Evolutionary conservation across 257 asterid genomes (phyloP).

Genomic region (Scutellaria baicalensis): DNA sequence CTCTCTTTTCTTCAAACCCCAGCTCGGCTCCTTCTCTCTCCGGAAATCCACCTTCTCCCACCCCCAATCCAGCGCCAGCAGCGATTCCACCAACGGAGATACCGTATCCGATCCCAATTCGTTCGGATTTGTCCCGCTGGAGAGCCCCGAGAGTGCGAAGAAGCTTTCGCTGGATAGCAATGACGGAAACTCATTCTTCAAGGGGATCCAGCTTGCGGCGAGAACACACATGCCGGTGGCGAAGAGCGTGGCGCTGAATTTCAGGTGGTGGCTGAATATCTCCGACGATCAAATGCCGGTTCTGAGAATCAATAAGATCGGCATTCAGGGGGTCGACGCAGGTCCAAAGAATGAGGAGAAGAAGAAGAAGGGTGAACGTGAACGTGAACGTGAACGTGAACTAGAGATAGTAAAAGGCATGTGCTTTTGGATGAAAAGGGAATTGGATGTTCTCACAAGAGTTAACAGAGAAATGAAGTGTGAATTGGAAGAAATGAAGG

Average conservation of each 20-base stretch:
- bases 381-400: slow-evolving; percentile 30
- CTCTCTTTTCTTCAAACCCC: slow-evolving; percentile 64
- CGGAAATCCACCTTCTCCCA: slow-evolving; percentile 51
- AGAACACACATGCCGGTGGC: slow-evolving; percentile 55
- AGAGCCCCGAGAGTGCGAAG: slow-evolving; percentile 37
- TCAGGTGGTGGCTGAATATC: slow-evolving; percentile 68
- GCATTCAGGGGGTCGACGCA: slow-evolving; percentile 49
- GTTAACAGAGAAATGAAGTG: slow-evolving; percentile 60
- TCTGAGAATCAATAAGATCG: slow-evolving; percentile 60
- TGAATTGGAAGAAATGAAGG: slow-evolving; percentile 49
- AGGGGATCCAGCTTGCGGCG: slow-evolving; percentile 53
- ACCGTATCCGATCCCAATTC: slow-evolving; percentile 21
- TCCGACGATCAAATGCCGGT: slow-evolving; percentile 58
- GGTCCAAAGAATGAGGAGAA: slow-evolving; percentile 21
- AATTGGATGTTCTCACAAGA: slow-evolving; percentile 49
- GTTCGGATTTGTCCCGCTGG: slow-evolving; percentile 64
- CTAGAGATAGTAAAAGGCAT: slow-evolving; percentile 48
- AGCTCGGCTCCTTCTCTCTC: slow-evolving; percentile 67
- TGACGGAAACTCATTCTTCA: slow-evolving; percentile 38
- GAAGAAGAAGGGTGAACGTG: slow-evolving; percentile 15
- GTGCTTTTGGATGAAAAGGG: slow-evolving; percentile 75
- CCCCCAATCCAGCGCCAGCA: not conserved
- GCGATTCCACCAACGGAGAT: slow-evolving; percentile 20
- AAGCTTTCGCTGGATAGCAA: slow-evolving; percentile 28
- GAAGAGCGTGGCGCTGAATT: slow-evolving; percentile 37